Evolutionary conservation across 2,329 filamentous ascomycete species (phyloP), one percentile per base, ranked within the genome.

Genomic region (Fulvia fulva): DNA sequence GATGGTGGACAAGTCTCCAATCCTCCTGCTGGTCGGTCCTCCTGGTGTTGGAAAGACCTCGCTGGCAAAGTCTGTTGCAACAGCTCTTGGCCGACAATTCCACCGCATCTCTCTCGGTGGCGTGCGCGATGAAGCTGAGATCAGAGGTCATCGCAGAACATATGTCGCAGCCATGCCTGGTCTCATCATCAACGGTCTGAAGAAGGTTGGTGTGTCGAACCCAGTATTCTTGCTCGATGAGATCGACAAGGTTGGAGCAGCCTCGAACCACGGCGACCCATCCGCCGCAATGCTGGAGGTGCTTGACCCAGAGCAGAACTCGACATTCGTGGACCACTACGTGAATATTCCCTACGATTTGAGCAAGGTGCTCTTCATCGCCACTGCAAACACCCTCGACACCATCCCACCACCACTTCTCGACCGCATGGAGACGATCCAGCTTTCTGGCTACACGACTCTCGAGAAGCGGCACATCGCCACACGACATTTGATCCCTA

Each of bases 121-220:
- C 66, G 93, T 99, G 2, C 83, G 94, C 55, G 94, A 99, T 69
- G 94, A 99, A 74, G 94, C 94, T 16, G 94, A 99, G 76, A 97
- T 99, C 60, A 85, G 94, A 59, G 94, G 94, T 9, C 94, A 99
- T 75, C 84, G 94, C 56, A 83, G 94, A 66, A 99, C 94, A 0
- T 99, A 99, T 71, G 94, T 99, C 58, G 94, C 94, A 22, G 94
- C 94, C n/a, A 97, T 99, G 93, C 94, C 94, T 9, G 94, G 94
- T 55, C 80, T 97, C 56, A 89, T 99, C 59, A 92, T 97, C 28
- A 92, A 91, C 72, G 94, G 93, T 0, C 74, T 99, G 56, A 92
- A 94, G 77, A 99, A 97, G 77, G 93, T 95, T 30, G 93, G 92
- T 49, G 93, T 97, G 21, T 86, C 91, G 2, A 99, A 99, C 71